A percentile compares a stretch with the other conserved stretches of the same genome.
phyloP scores from a whole-genome alignment of 2,329 filamentous ascomycete species.

The Falciphora oryzae region DNA sequence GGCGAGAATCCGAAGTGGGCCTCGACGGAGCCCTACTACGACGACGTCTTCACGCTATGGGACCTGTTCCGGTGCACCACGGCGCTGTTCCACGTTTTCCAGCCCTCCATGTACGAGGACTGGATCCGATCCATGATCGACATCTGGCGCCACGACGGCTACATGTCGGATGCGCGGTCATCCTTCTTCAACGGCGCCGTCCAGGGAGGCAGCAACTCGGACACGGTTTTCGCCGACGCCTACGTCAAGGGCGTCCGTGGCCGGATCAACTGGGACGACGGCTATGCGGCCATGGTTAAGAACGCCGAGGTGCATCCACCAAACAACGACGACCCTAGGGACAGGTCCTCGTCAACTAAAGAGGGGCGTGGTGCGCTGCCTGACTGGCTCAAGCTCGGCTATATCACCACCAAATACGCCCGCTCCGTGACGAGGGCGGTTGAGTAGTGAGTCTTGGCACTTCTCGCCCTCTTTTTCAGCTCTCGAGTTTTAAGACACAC shows the following conservation, averaged over 20 bases:
- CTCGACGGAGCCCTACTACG: slow-evolving; percentile 62
- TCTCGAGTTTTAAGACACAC: not conserved
- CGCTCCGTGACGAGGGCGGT: slow-evolving; percentile 60
- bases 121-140: slow-evolving; percentile 63
- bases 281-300: slow-evolving; percentile 57
- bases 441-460: slow-evolving; percentile 45
- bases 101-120: slow-evolving; percentile 57
- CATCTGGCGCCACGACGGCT: slow-evolving; percentile 60
- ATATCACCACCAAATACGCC: slow-evolving; percentile 56
- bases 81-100: slow-evolving; percentile 58
- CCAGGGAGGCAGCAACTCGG: slow-evolving; percentile 64
- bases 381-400: slow-evolving; percentile 61
- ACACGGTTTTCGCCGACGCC: slow-evolving; percentile 68
- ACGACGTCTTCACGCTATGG: slow-evolving; percentile 69
- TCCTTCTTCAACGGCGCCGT: slow-evolving; percentile 64
- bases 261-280: slow-evolving; percentile 57
- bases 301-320: slow-evolving; percentile 59
- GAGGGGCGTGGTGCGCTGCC: slow-evolving; percentile 63
- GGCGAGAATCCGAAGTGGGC: slow-evolving; percentile 65
- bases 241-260: slow-evolving; percentile 63
- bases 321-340: slow-evolving; percentile 52
- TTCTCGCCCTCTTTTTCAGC: not conserved
- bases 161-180: slow-evolving; percentile 59
- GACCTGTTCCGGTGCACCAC: slow-evolving; percentile 59
- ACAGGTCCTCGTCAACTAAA: slow-evolving; percentile 55